These are phyloP conservation scores for Pichia sp. DNA, from an alignment of 1,139 yeast genomes.

Conservation along the genomic window DNA sequence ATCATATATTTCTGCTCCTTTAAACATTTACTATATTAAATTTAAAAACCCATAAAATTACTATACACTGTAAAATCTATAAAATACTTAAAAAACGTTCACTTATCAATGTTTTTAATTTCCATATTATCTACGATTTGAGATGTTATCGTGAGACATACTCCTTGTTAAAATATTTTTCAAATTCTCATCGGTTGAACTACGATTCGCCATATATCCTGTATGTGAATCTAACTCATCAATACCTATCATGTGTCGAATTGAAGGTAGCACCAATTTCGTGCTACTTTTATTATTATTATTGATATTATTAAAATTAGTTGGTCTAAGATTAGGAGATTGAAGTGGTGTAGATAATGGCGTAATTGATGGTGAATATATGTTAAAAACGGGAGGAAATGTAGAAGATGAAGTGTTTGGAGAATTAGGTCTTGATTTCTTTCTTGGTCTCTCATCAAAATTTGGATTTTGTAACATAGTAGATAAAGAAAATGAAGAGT, in stretches of 20 bases:
- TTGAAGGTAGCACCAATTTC: slow-evolving; percentile 18
- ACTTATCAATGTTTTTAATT: too few species aligned
- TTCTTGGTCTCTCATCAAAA: slow-evolving; percentile 24
- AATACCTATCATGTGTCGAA: slow-evolving; percentile 23
- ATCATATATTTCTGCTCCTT: too few species aligned
- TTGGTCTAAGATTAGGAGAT: slow-evolving; percentile 30
- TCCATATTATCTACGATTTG: slow-evolving; percentile 5
- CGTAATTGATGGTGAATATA: slow-evolving; percentile 30
- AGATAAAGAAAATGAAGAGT: slow-evolving; percentile 25
- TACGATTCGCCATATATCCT: slow-evolving; percentile 5
- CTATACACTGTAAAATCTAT: too few species aligned
- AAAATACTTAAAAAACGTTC: too few species aligned
- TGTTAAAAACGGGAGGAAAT: slow-evolving; percentile 22
- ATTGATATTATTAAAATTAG: neutral
- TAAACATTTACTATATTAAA: too few species aligned
- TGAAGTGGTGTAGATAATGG: slow-evolving; percentile 31
- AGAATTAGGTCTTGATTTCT: slow-evolving; percentile 74
- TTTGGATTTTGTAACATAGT: slow-evolving; percentile 21
- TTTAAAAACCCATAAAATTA: too few species aligned
- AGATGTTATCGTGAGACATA: slow-evolving; percentile 24
- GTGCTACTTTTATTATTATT: neutral
- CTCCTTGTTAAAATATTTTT: slow-evolving; percentile 26
- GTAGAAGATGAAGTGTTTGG: slow-evolving; percentile 38
- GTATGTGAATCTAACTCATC: slow-evolving; percentile 19
- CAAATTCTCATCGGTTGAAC: slow-evolving; percentile 24